Conservation (phyloP, 108 stramenopile genomes). For the Nannochloropsis salina region DNA sequence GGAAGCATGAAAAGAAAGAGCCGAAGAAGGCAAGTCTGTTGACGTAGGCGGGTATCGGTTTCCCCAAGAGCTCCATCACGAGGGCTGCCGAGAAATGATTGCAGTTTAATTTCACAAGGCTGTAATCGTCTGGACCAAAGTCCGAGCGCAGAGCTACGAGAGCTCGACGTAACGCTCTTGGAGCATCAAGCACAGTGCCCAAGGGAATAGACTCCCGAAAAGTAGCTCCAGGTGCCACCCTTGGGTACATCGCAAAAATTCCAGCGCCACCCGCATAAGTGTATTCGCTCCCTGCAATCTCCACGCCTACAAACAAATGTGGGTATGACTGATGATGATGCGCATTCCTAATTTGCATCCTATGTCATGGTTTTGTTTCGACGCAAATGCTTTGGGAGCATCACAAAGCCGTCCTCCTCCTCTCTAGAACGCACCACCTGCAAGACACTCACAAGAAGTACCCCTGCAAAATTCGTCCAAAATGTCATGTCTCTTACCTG, state of each 20-base stretch:
- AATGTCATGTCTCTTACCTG: neutral
- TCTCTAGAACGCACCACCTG: no score
- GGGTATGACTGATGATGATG: no score
- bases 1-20: neutral
- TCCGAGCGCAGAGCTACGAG: neutral
- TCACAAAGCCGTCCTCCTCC: no score
- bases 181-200: neutral
- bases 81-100: slow-evolving; percentile 19
- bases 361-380: no score
- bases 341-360: no score
- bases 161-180: neutral
- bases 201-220: neutral
- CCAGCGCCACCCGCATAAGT: neutral
- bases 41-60: slow-evolving; percentile 14
- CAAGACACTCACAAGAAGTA: no score
- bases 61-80: slow-evolving; percentile 18
- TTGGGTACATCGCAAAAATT: neutral
- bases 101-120: neutral
- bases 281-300: neutral
- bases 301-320: neutral
- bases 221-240: neutral
- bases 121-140: slow-evolving; percentile 18
- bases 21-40: slow-evolving; percentile 12
- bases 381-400: no score
- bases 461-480: no score